phyloP scores from a whole-genome alignment of 768 basidiomycete genomes.

The Boletellus ananas region DNA sequence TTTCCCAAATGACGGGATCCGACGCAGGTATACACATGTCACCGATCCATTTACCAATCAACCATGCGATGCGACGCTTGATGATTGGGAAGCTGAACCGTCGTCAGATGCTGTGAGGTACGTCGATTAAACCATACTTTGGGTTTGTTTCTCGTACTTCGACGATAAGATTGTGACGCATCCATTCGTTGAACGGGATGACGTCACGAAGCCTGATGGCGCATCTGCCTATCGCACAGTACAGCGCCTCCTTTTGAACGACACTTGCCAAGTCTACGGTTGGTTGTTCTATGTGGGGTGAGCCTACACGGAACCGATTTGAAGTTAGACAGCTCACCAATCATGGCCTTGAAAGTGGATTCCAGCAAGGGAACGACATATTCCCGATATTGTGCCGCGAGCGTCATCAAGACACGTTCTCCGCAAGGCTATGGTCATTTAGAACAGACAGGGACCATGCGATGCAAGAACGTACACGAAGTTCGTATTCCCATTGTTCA shows the following conservation, averaged over 20 bases:
- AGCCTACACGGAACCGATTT: not conserved
- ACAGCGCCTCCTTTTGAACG: conserved; percentile 80
- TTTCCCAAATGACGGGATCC: conserved; percentile 71
- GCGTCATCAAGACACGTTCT: conserved; percentile 84
- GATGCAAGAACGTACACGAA: conserved; percentile 58
- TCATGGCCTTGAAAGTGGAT: conserved; percentile 55
- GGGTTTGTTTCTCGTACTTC: conserved; percentile 61
- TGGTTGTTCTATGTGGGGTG: conserved; percentile 36
- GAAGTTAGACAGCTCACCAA: conserved; percentile 38
- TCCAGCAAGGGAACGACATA: conserved; percentile 67
- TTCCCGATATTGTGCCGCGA: conserved; percentile 65
- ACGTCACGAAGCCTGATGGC: conserved; percentile 54
- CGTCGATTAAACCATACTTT: conserved; percentile 39
- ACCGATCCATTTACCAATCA: conserved; percentile 85
- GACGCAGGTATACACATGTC: conserved; percentile 60
- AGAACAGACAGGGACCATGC: not conserved
- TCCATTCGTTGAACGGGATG: conserved; percentile 71
- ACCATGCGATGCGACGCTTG: conserved; percentile 93
- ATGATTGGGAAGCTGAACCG: conserved; percentile 75
- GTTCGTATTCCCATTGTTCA: conserved; percentile 91
- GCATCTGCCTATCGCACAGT: conserved; percentile 87
- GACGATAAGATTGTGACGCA: conserved; percentile 51
- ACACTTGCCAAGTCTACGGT: conserved; percentile 54
- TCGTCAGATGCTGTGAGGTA: conserved; percentile 6
- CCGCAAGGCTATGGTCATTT: conserved; percentile 70